Base-by-base conservation (phyloP, 2,329 filamentous ascomycete genomes). In the Teratosphaeria zuluensis region DNA sequence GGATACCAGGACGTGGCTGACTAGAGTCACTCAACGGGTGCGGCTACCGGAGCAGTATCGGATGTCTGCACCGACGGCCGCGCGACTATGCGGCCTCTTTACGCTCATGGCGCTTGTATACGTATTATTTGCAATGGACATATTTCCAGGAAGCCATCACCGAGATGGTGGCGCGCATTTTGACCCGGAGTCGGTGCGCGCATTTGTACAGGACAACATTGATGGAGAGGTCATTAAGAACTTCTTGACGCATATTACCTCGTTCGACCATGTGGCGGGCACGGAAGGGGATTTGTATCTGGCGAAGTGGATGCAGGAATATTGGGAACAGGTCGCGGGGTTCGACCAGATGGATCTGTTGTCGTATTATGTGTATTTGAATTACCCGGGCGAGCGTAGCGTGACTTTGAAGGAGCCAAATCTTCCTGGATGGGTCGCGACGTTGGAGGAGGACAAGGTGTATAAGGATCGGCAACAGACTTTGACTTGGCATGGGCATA, bases 181-280 rank as follows among this genome's bases (percentile, higher is more conserved):
- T 73, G 88, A 94, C 65, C 87, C 92, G 1, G 90, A 96, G 68
- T 87, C 85, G 62, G 84, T 97, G 59, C 84, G 90, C 58, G 78
- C 83, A 59, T 89, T 87, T 73, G 81, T 95, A 30, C 85, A 94
- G 72, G 79, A 80, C 54, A 84, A 84, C 66, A 83, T 95, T 64
- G 87, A 95, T 68, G 78, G 83, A 57, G 79, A 80, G 31, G 63
- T 72, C 54, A 79, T 80, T 71, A 82, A 84, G 63, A 85, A 89
- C 48, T 88, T 89, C 59, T 76, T 96, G 60, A 78, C 83, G 67
- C 88, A 92, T 69, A 84, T 92, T 62, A 92, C 90, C 4, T 83
- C 82, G 58, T 96, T 89, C 70, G 89, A 94, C 62, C 94, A 97
- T 73, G 81, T 97, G 62, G 94, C 90, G 1, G 94, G 94, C n/a